Base-by-base conservation (phyloP, 768 basidiomycete species). In the Leccinum obscurum region DNA sequence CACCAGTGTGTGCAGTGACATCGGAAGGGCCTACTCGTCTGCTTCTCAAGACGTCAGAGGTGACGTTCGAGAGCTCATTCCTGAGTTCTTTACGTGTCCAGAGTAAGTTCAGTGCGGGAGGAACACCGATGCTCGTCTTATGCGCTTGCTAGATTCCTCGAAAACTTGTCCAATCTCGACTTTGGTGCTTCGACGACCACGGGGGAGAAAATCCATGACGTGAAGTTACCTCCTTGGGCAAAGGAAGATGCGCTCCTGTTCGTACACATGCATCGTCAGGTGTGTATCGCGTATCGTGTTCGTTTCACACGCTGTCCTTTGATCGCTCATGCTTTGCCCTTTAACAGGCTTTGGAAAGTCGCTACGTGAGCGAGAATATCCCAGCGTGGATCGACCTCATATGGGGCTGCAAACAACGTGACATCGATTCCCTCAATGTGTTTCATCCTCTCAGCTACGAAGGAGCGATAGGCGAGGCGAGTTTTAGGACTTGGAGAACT, bases 361-460 rank as follows among this genome's bases (percentile, higher is more conserved):
- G 88, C 50, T 84, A 87, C 65, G 95, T 94, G 56, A 93, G 92
- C 75, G 85, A 90, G 63, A 81, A 90, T 64, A 79, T 98, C 11
- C 87, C 90, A 0, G 81, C 83, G 10, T 97, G 95, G 95, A 95
- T 98, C 64, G 95, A 98, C 68, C 81, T 97, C 32, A 91, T 95
- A 55, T 98, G 95, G 92, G 92, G 92, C 37, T 85, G 76, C 72
- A 91, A 91, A 62, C 92, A 96, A 78, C 85, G 85, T 4, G 93
- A 95, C 68, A 77, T 84, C 0, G 83, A 82, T 7, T 84, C 89
- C 0, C 75, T 88, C 60, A 98, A 97, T 66, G 90, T 88, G 7
- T 97, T 93, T 77, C 95, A 97, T 72, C 95, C 95, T 0, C 76
- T 97, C 37, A 95, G 93, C 15, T 97, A 97, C 67, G 93, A 95